Conservation (phyloP, 2,329 filamentous ascomycete species). For the Cercospora sojina region DNA sequence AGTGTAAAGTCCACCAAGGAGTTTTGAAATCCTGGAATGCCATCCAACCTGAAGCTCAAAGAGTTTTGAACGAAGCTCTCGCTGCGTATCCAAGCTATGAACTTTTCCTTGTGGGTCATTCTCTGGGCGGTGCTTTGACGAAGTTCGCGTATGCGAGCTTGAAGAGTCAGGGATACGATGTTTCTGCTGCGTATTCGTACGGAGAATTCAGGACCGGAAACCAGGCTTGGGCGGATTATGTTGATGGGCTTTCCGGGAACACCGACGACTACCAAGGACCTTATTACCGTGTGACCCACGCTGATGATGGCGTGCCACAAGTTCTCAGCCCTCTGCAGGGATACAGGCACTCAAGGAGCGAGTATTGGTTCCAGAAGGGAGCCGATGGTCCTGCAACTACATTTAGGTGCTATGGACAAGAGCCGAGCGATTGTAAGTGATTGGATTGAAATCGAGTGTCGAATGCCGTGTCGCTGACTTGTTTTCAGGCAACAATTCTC, state of each 20-base stretch:
- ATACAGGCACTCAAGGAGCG: conserved; percentile 9
- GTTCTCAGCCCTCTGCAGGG: conserved; percentile 1
- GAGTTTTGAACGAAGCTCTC: neutral
- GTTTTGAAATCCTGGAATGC: conserved; percentile 14
- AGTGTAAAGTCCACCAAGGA: conserved; percentile 15
- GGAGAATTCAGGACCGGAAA: conserved; percentile 17
- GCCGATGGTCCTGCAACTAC: conserved; percentile 10
- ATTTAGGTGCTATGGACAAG: conserved; percentile 8
- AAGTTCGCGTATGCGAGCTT: conserved; percentile 14
- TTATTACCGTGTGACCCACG: conserved; percentile 18
- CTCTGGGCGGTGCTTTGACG: conserved; percentile 14
- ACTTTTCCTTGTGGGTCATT: conserved; percentile 14
- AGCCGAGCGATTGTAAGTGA: conserved; percentile 8
- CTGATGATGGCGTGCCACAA: conserved; percentile 12
- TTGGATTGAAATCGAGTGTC: neutral
- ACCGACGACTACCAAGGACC: conserved; percentile 5
- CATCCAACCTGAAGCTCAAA: conserved; percentile 1
- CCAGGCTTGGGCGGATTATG: conserved; percentile 9
- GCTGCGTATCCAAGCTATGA: conserved; percentile 8
- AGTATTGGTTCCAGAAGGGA: conserved; percentile 14
- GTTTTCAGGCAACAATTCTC: conserved; percentile 14
- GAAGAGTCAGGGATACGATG: conserved; percentile 1
- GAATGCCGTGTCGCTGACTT: neutral
- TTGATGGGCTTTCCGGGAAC: conserved; percentile 7
- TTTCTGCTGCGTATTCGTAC: conserved; percentile 13